These are phyloP conservation scores for Scheffersomyces stipitis DNA, from an alignment of 805 yeast genomes.

Conservation along the genomic window DNA sequence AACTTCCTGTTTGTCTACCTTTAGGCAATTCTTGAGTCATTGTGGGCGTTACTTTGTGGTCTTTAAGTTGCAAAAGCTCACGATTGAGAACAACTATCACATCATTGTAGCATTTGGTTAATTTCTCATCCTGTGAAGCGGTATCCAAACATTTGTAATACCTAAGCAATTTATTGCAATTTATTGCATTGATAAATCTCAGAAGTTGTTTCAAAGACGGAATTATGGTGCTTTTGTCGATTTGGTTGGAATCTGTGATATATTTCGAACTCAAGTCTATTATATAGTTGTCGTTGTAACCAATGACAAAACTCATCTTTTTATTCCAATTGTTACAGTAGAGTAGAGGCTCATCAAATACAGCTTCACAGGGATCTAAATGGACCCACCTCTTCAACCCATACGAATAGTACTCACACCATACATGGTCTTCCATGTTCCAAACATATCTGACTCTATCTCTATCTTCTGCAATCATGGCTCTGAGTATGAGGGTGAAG, in stretches of 20 bases:
- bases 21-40: conserved; percentile 14
- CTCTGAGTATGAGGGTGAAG: conserved; percentile 65
- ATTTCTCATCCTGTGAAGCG: conserved; percentile 4
- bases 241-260: conserved; percentile 38
- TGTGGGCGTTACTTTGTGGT: conserved; percentile 19
- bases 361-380: conserved; percentile 83
- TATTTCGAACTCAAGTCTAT: conserved; percentile 73
- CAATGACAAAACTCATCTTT: conserved; percentile 85
- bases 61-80: conserved; percentile 21
- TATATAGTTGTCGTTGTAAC: conserved; percentile 59
- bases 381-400: conserved; percentile 75
- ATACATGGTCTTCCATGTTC: conserved; percentile 93
- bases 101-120: conserved; percentile 31
- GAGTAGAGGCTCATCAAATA: conserved; percentile 76
- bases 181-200: conserved; percentile 34
- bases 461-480: conserved; percentile 49
- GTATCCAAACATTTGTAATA: conserved; percentile 6
- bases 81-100: conserved; percentile 36
- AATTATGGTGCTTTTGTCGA: conserved; percentile 34
- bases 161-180: conserved; percentile 22
- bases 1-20: conserved; percentile 76
- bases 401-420: conserved; percentile 85
- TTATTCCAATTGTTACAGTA: conserved; percentile 91
- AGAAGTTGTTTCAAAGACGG: conserved; percentile 41
- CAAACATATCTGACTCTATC: conserved; percentile 62